Percentiles rank a stretch among this genome's conserved stretches.
phyloP scores from a whole-genome alignment of 768 basidiomycete genomes.

The Panellus pusillus region DNA sequence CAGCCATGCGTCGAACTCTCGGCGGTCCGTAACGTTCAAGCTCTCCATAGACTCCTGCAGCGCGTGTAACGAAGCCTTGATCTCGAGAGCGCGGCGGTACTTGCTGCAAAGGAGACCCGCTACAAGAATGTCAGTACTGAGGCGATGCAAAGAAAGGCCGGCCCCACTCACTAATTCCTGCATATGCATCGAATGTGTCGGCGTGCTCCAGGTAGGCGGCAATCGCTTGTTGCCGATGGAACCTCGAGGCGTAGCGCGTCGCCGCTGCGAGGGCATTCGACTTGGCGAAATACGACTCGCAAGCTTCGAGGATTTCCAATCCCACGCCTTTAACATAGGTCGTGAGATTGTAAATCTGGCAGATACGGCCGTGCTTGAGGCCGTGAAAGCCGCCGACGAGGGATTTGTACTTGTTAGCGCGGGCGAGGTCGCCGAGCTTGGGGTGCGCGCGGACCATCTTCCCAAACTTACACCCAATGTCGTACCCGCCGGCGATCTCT shows the following conservation, averaged over 20 bases:
- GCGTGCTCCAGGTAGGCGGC: not conserved
- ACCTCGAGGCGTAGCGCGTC: conserved; percentile 4
- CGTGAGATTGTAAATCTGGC: conserved; percentile 9
- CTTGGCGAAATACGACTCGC: conserved; percentile 12
- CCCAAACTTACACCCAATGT: conserved; percentile 19
- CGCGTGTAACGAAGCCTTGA: not conserved
- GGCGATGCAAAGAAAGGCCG: not conserved
- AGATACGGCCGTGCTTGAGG: conserved; percentile 8
- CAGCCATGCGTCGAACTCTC: conserved; percentile 8
- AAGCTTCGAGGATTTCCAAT: conserved; percentile 10
- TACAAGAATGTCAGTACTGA: not conserved
- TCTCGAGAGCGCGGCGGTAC: not conserved
- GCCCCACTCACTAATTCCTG: conserved; percentile 1
- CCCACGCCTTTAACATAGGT: conserved; percentile 9
- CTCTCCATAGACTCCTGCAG: not conserved
- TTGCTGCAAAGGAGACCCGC: not conserved
- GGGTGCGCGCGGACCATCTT: conserved; percentile 1
- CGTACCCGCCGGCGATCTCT: conserved; percentile 10
- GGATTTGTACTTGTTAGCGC: not conserved
- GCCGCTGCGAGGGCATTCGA: conserved; percentile 13
- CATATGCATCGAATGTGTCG: conserved; percentile 2
- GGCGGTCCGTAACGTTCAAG: not conserved
- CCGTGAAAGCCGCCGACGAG: conserved; percentile 10
- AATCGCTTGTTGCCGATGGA: conserved; percentile 14
- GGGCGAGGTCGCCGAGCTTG: conserved; percentile 3